phyloP scores from a whole-genome alignment of 129 eudicot genomes.

The Flaveria sonorensis region DNA sequence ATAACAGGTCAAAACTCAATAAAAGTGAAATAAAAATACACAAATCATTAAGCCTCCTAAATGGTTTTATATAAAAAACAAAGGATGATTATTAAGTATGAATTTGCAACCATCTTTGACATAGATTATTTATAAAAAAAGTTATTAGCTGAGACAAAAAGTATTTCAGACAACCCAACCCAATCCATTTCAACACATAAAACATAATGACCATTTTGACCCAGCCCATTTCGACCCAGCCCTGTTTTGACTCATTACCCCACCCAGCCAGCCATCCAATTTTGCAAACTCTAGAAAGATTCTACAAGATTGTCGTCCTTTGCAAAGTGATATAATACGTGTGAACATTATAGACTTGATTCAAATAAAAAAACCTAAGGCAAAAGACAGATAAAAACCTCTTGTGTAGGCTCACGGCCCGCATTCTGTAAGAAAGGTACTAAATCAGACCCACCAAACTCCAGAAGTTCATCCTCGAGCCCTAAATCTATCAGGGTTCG shows the following conservation, averaged over 20 bases:
- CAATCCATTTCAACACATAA: not conserved
- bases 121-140: not conserved
- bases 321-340: not conserved
- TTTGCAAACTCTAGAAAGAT: constrained; percentile 1
- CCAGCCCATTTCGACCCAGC: too few species aligned
- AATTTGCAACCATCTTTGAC: not conserved
- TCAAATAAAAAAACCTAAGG: constrained; percentile 10
- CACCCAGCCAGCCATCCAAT: not conserved
- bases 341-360: not conserved
- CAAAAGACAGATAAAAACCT: constrained; percentile 47
- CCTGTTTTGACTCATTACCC: not conserved
- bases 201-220: not conserved
- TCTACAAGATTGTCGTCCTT: constrained; percentile 12
- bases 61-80: not conserved
- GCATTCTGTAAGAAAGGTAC: constrained; percentile 86
- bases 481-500: constrained; percentile 74
- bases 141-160: not conserved
- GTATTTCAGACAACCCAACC: not conserved
- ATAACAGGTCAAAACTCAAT: not conserved
- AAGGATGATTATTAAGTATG: not conserved
- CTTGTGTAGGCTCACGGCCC: constrained; percentile 64
- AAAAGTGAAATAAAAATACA: not conserved
- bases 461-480: constrained; percentile 89
- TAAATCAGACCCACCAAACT: constrained; percentile 92
- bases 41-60: constrained; percentile 1